Evolutionary conservation across 2,329 filamentous ascomycete genomes (phyloP).

Genomic region (Gaeumannomyces tritici): DNA sequence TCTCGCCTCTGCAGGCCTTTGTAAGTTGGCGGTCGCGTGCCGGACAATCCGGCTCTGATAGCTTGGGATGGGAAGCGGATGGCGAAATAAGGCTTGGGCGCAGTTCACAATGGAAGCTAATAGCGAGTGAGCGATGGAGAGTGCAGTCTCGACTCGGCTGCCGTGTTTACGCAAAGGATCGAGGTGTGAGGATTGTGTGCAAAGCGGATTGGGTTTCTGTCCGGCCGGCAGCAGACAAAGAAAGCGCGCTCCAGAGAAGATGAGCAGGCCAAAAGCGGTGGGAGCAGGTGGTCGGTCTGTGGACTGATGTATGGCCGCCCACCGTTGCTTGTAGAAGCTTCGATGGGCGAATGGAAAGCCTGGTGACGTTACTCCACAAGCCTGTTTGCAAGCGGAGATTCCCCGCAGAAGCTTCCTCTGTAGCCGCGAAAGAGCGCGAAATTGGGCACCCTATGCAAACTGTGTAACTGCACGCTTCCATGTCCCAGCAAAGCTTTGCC

Average conservation of each 20-base stretch:
- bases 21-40: neutral
- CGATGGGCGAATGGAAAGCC: slow-evolving; percentile 5
- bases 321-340: slow-evolving; percentile 6
- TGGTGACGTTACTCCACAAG: slow-evolving; percentile 1
- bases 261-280: neutral
- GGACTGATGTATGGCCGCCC: neutral
- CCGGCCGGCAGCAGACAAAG: neutral
- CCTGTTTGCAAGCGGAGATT: neutral
- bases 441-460: neutral
- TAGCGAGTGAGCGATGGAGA: neutral
- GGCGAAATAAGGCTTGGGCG: too few relatives aligned
- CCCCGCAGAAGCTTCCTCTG: neutral
- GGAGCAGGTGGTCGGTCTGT: neutral
- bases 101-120: too few relatives aligned
- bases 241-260: neutral
- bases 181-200: neutral
- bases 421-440: neutral
- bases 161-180: neutral
- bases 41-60: too few relatives aligned
- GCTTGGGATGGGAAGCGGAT: too few relatives aligned
- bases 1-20: neutral
- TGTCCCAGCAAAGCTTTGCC: neutral
- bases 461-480: neutral
- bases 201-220: neutral
- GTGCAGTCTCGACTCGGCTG: neutral